phyloP scores from a whole-genome alignment of 768 basidiomycete genomes.

The Lyophyllum shimeji region DNA sequence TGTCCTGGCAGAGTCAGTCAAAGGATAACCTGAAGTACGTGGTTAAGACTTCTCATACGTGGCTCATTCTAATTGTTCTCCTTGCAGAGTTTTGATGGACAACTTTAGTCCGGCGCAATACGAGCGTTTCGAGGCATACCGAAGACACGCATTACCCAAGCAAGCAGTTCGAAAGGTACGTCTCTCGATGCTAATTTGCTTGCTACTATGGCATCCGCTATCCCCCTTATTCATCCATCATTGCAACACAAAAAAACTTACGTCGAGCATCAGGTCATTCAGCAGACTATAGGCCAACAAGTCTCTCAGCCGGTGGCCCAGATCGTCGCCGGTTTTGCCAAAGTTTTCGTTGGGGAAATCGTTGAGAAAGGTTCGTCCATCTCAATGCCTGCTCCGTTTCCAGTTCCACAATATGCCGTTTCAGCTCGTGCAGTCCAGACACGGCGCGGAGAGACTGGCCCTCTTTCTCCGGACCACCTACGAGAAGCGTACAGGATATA shows the following conservation, averaged over 20 bases:
- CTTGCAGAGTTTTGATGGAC: slow-evolving; percentile 80
- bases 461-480: slow-evolving; percentile 84
- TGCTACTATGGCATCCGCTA: no score
- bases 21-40: slow-evolving; percentile 82
- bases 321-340: slow-evolving; percentile 85
- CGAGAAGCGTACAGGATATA: slow-evolving; percentile 88
- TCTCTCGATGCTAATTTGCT: neutral
- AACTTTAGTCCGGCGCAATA: slow-evolving; percentile 83
- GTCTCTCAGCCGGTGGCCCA: slow-evolving; percentile 87
- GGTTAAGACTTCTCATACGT: neutral
- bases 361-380: slow-evolving; percentile 72
- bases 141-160: slow-evolving; percentile 81
- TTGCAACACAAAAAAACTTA: no score
- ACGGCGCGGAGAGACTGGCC: slow-evolving; percentile 70
- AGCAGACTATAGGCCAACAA: slow-evolving; percentile 77
- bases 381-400: neutral
- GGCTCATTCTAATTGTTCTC: neutral
- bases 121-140: slow-evolving; percentile 86
- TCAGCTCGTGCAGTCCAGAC: slow-evolving; percentile 76
- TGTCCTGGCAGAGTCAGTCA: slow-evolving; percentile 83
- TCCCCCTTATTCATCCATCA: no score
- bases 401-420: slow-evolving; percentile 2
- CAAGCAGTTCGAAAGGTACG: slow-evolving; percentile 77
- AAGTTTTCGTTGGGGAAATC: slow-evolving; percentile 92
- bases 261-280: slow-evolving; percentile 64